Conservation (phyloP, 2,329 filamentous ascomycete species). For the Fusarium longipes region DNA sequence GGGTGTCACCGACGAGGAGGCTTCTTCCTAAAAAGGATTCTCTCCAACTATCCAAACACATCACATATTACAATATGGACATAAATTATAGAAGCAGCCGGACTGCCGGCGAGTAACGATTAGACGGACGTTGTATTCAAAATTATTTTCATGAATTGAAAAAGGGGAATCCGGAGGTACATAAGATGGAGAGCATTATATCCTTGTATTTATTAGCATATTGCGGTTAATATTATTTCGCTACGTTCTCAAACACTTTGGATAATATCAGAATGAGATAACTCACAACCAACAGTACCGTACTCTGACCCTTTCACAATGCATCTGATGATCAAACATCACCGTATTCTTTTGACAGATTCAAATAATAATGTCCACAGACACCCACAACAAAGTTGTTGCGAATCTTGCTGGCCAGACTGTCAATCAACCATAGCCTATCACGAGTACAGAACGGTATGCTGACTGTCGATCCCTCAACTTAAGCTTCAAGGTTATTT, state of each 20-base stretch:
- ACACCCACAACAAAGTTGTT: background rate
- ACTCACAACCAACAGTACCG: no score
- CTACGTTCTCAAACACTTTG: constrained; percentile 1
- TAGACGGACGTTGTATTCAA: constrained; percentile 30
- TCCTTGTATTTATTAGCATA: constrained; percentile 35
- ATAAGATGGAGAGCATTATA: constrained; percentile 32
- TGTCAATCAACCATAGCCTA: background rate
- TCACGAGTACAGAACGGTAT: background rate
- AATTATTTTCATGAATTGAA: constrained; percentile 6
- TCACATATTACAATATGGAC: constrained; percentile 10
- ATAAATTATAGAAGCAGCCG: constrained; percentile 22
- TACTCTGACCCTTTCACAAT: no score
- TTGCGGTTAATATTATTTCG: constrained; percentile 30
- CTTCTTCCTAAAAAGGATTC: constrained; percentile 35
- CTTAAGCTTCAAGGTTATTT: background rate
- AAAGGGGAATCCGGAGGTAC: constrained; percentile 9
- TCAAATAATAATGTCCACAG: background rate
- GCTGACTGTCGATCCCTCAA: background rate
- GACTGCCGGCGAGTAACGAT: constrained; percentile 32
- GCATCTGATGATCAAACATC: no score
- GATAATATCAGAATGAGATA: no score
- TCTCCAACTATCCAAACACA: background rate
- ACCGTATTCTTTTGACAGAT: background rate
- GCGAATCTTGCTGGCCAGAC: background rate
- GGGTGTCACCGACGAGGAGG: constrained; percentile 36